phyloP scores from a whole-genome alignment of 768 basidiomycete species.

The Astraeus odoratus region DNA sequence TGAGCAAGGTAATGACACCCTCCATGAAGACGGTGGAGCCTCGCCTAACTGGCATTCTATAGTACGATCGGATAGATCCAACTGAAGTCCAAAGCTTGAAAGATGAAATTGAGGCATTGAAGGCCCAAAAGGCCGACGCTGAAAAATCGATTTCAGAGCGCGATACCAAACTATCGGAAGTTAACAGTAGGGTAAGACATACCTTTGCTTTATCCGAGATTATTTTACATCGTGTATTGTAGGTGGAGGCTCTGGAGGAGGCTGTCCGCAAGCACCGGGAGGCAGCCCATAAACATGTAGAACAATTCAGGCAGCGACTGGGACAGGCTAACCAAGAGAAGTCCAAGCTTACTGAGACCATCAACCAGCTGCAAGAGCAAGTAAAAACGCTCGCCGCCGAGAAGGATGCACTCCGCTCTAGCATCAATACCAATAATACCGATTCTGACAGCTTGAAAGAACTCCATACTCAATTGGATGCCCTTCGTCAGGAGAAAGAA shows the following conservation, averaged over 20 bases:
- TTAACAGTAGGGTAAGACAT: conserved; percentile 27
- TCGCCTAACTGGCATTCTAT: conserved; percentile 1
- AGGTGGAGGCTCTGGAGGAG: conserved; percentile 41
- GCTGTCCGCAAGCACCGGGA: conserved; percentile 33
- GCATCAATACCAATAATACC: conserved; percentile 5
- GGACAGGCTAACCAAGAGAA: conserved; percentile 23
- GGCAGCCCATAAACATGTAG: conserved; percentile 10
- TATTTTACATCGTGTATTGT: neutral
- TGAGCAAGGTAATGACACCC: conserved; percentile 58
- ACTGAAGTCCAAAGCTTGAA: conserved; percentile 75
- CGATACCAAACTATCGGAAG: conserved; percentile 24
- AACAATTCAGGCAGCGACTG: conserved; percentile 17
- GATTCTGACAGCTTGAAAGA: conserved; percentile 20
- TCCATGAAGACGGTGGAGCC: neutral
- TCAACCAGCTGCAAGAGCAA: conserved; percentile 19
- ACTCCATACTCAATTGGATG: conserved; percentile 29
- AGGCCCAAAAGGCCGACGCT: conserved; percentile 33
- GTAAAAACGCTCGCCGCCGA: conserved; percentile 25
- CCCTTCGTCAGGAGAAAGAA: conserved; percentile 32
- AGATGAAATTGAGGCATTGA: conserved; percentile 57
- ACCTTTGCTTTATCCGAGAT: too few relatives aligned
- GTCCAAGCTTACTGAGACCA: conserved; percentile 21
- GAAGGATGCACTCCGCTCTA: conserved; percentile 20
- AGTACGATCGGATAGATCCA: conserved; percentile 89
- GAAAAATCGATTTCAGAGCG: conserved; percentile 25